Conservation (phyloP, 768 basidiomycete species). For the Cantharellus anzutake region DNA sequence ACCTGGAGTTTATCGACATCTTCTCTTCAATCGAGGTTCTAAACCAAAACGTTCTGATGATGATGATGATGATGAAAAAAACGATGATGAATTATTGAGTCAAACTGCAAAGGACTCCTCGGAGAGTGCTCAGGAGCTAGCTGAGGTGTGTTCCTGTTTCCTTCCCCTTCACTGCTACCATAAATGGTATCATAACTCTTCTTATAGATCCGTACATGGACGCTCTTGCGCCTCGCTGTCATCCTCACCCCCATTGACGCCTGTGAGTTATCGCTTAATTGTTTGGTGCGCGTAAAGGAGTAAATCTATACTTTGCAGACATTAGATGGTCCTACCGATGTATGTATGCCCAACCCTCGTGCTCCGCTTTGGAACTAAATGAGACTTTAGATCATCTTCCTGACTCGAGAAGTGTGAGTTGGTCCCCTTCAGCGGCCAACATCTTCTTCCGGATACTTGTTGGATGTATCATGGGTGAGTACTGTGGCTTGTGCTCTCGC, state of each 20-base stretch:
- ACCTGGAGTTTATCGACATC: constrained; percentile 60
- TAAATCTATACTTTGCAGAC: too few species aligned
- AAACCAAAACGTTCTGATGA: constrained; percentile 29
- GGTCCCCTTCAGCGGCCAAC: neutral
- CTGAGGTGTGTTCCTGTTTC: too few species aligned
- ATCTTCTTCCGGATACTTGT: neutral
- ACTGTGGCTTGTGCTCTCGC: too few species aligned
- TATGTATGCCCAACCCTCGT: neutral
- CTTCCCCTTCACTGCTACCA: too few species aligned
- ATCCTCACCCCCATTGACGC: too few species aligned
- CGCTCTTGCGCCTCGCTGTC: too few species aligned
- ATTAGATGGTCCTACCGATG: neutral
- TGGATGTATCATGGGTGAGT: neutral
- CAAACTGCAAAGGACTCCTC: neutral
- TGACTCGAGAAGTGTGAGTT: neutral
- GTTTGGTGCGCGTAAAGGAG: neutral
- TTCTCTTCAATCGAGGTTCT: constrained; percentile 61
- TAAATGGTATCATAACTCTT: too few species aligned
- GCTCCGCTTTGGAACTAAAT: neutral
- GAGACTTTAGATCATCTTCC: neutral
- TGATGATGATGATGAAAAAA: constrained; percentile 1
- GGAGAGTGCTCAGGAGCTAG: neutral
- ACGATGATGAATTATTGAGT: neutral
- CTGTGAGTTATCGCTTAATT: neutral
- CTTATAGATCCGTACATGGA: too few species aligned